These are phyloP conservation scores for Hygrophorus pudorinus DNA, from an alignment of 768 basidiomycete species.

Conservation along the genomic window DNA sequence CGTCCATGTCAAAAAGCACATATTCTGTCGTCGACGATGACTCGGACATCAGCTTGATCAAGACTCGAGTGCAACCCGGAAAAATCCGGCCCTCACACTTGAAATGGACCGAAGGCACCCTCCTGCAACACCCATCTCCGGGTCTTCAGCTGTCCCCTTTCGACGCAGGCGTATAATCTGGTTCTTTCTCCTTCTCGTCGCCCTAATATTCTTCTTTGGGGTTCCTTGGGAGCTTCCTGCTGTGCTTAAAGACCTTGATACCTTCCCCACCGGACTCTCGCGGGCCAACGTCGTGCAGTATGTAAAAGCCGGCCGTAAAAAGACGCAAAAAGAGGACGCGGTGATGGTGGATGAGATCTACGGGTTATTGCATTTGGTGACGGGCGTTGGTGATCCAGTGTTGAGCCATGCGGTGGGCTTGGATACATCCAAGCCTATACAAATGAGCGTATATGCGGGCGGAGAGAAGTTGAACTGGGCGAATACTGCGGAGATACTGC, in stretches of 20 bases:
- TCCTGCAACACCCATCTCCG: neutral
- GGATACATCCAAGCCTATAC: slow-evolving; percentile 38
- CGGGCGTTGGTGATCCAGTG: slow-evolving; percentile 32
- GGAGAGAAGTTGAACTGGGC: slow-evolving; percentile 35
- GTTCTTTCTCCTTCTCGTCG: slow-evolving; percentile 25
- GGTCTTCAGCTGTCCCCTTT: slow-evolving; percentile 13
- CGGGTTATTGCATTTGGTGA: slow-evolving; percentile 60
- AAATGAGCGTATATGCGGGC: slow-evolving; percentile 44
- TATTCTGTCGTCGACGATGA: slow-evolving; percentile 39
- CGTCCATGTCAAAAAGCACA: slow-evolving; percentile 70
- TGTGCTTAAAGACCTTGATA: slow-evolving; percentile 21
- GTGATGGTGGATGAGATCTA: slow-evolving; percentile 49
- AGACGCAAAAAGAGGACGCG: slow-evolving; percentile 10
- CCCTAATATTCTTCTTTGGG: slow-evolving; percentile 30
- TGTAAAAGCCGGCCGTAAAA: slow-evolving; percentile 15
- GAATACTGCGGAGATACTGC: slow-evolving; percentile 30
- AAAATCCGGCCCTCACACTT: too few species aligned
- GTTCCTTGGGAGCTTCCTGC: slow-evolving; percentile 32
- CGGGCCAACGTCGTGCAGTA: slow-evolving; percentile 31
- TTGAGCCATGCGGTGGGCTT: slow-evolving; percentile 30
- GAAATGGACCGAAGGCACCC: too few species aligned
- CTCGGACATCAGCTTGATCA: too few species aligned
- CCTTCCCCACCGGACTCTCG: slow-evolving; percentile 18
- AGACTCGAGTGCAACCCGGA: too few species aligned
- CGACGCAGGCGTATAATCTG: slow-evolving; percentile 40